A percentile compares a stretch with the other conserved stretches of the same genome.
These are phyloP conservation scores for Zoysia matrella DNA, from an alignment of 202 grass and related monocot species.

Conservation along the genomic window DNA sequence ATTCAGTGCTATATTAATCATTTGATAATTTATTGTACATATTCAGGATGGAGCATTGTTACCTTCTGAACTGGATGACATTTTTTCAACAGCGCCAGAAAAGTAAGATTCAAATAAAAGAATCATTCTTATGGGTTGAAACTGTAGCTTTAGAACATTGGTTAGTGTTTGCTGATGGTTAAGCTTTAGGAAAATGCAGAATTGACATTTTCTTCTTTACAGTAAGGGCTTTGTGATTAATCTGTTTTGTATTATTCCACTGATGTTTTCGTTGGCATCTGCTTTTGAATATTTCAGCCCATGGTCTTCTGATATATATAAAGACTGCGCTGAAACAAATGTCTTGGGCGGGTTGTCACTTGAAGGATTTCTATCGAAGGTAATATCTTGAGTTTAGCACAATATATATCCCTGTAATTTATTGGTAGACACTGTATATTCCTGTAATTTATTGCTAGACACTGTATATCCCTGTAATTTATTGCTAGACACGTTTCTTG, in stretches of 20 bases:
- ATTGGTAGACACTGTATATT: too few relatives aligned
- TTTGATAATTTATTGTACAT: conserved; percentile 19
- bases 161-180: background rate
- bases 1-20: background rate
- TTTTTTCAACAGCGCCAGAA: conserved; percentile 93
- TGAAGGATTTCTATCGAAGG: conserved; percentile 96
- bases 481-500: background rate
- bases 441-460: too few relatives aligned
- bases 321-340: conserved; percentile 88
- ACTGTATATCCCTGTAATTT: background rate
- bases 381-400: conserved; percentile 35
- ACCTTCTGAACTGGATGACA: conserved; percentile 90
- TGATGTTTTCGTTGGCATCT: conserved; percentile 7
- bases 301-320: conserved; percentile 74
- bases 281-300: conserved; percentile 57
- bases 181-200: background rate
- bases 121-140: background rate
- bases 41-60: conserved; percentile 84
- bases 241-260: background rate
- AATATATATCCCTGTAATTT: background rate
- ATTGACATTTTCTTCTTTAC: background rate
- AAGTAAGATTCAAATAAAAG: conserved; percentile 52
- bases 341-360: conserved; percentile 86
- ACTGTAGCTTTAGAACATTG: background rate
- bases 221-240: background rate